phyloP scores from a whole-genome alignment of 106 monocot species.

The Xerophyta viscosa region DNA sequence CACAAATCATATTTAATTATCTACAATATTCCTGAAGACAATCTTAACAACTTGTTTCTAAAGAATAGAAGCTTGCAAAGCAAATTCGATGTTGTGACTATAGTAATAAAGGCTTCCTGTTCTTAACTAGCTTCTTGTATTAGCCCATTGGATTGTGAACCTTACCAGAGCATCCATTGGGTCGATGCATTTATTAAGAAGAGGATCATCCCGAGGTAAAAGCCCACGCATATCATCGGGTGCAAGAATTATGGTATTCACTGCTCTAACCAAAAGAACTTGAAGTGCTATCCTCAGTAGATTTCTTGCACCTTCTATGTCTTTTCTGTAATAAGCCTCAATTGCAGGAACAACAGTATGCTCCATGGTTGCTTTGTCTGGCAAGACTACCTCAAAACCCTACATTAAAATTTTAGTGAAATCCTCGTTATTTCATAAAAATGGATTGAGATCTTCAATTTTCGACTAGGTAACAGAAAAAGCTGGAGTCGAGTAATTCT shows the following conservation, averaged over 20 bases:
- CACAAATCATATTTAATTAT: too few relatives aligned
- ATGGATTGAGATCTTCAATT: too few relatives aligned
- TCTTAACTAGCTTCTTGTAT: conserved; percentile 5
- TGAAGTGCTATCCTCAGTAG: conserved; percentile 64
- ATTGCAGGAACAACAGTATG: conserved; percentile 38
- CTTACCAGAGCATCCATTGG: conserved; percentile 53
- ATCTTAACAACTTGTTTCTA: background rate
- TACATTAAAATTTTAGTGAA: conserved; percentile 1
- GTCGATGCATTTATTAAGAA: conserved; percentile 41
- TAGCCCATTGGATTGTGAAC: conserved; percentile 28
- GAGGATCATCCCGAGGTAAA: conserved; percentile 54
- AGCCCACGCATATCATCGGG: conserved; percentile 45
- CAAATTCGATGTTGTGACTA: background rate
- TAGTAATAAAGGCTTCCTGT: background rate
- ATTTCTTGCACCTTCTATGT: conserved; percentile 57
- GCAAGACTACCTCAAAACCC: conserved; percentile 56
- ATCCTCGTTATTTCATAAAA: too few relatives aligned
- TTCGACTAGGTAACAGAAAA: too few relatives aligned
- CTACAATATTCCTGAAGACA: too few relatives aligned
- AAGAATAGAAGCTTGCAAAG: background rate
- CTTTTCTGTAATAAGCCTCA: conserved; percentile 27
- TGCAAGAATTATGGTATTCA: conserved; percentile 44
- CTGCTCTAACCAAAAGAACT: conserved; percentile 58
- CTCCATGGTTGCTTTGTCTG: conserved; percentile 57
- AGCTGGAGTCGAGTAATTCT: too few relatives aligned